Evolutionary conservation across 371 early-diverging fungal genomes (phyloP).

Genomic region (Vairimorpha necatrix): DNA sequence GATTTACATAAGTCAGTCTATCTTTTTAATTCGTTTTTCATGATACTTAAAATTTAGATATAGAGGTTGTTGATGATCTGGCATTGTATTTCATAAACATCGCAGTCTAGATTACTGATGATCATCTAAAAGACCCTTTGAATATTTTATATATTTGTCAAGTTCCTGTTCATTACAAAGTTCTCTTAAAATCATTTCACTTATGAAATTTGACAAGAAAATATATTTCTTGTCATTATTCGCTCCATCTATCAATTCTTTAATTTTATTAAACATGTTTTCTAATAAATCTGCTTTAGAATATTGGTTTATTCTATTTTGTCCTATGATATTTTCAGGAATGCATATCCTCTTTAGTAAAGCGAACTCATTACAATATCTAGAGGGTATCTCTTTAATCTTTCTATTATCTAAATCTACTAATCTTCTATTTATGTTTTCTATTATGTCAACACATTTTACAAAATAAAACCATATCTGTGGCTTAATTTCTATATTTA

Average conservation of each 20-base stretch:
- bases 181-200: conserved; percentile 10
- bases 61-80: too few relatives aligned
- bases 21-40: too few relatives aligned
- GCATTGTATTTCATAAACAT: too few relatives aligned
- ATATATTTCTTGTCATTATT: neutral
- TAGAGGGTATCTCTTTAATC: too few relatives aligned
- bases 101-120: too few relatives aligned
- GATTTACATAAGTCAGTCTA: too few relatives aligned
- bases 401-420: neutral
- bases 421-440: conserved; percentile 17
- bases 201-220: conserved; percentile 7
- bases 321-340: conserved; percentile 10
- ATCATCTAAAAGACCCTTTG: neutral
- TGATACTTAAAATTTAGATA: too few relatives aligned
- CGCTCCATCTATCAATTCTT: neutral
- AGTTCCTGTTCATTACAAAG: neutral
- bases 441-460: neutral
- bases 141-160: neutral
- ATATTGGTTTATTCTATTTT: conserved; percentile 4
- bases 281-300: neutral
- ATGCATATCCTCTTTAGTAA: conserved; percentile 9
- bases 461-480: neutral
- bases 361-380: neutral
- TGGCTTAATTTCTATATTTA: neutral
- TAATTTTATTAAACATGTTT: conserved; percentile 15